Evolutionary conservation across 768 basidiomycete genomes (phyloP).

Genomic region (Tephrocybe sp.): DNA sequence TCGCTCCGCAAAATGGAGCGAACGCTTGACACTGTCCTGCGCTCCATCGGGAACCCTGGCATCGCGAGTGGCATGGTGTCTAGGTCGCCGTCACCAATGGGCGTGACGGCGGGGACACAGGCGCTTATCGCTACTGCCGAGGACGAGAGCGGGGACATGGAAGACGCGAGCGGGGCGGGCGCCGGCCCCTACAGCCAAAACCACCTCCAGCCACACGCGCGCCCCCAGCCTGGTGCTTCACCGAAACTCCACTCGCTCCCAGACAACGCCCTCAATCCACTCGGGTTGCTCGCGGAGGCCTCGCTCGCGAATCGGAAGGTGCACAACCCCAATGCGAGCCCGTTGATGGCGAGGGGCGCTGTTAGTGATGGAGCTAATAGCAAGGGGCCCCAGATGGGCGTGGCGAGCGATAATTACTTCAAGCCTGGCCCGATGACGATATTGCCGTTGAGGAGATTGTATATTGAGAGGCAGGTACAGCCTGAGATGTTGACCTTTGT

Average conservation of each 20-base stretch:
- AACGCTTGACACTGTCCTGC: slow-evolving; percentile 88
- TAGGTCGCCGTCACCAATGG: slow-evolving; percentile 70
- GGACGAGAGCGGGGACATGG: slow-evolving; percentile 19
- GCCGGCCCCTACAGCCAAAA: too few species aligned
- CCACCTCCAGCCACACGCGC: slow-evolving; percentile 8
- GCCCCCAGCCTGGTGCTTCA: slow-evolving; percentile 41
- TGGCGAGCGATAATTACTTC: slow-evolving; percentile 88
- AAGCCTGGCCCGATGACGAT: slow-evolving; percentile 93
- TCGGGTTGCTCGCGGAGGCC: slow-evolving; percentile 91
- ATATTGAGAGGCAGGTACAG: slow-evolving; percentile 87
- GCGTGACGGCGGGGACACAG: slow-evolving; percentile 54
- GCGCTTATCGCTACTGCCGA: slow-evolving; percentile 45
- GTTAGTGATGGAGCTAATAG: slow-evolving; percentile 26
- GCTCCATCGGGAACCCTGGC: slow-evolving; percentile 83
- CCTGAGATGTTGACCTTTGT: slow-evolving; percentile 94
- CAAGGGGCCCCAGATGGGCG: slow-evolving; percentile 58
- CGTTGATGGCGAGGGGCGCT: slow-evolving; percentile 37
- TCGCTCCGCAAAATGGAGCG: slow-evolving; percentile 90
- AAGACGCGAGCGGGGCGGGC: not conserved
- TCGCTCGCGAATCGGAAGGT: slow-evolving; percentile 74
- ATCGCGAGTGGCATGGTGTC: slow-evolving; percentile 81
- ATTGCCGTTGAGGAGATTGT: slow-evolving; percentile 75
- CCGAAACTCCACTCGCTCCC: slow-evolving; percentile 91
- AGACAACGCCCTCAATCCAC: slow-evolving; percentile 88
- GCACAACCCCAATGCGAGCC: slow-evolving; percentile 42